Evolutionary conservation across 441 rosid species (phyloP).

Genomic region (Arabidopsis lyrata): DNA sequence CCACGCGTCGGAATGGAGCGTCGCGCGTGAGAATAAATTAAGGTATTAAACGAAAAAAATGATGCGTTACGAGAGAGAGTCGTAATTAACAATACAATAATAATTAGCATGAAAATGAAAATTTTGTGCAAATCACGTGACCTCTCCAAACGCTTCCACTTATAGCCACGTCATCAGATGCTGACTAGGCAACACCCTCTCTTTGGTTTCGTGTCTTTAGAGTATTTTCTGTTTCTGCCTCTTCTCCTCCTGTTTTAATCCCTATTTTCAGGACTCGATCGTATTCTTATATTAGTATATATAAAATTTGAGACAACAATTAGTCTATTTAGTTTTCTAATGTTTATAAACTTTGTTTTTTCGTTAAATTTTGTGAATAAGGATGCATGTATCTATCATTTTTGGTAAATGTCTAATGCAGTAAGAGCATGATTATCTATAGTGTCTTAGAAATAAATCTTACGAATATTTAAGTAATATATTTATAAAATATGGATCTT

Average conservation of each 20-base stretch:
- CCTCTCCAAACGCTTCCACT: constrained; percentile 31
- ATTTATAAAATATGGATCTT: no score
- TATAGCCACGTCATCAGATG: constrained; percentile 37
- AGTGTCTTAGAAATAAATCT: no score
- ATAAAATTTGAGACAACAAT: neutral
- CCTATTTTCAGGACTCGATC: constrained; percentile 31
- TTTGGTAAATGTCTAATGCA: constrained; percentile 20
- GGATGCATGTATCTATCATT: constrained; percentile 9
- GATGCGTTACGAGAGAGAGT: constrained; percentile 43
- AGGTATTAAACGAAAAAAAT: neutral
- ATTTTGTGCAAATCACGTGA: constrained; percentile 43
- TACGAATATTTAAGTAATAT: no score
- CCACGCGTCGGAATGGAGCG: constrained; percentile 36
- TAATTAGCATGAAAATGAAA: neutral
- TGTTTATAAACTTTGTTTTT: neutral
- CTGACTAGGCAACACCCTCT: constrained; percentile 35
- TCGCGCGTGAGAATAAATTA: constrained; percentile 35
- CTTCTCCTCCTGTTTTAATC: constrained; percentile 27
- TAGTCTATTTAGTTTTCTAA: neutral
- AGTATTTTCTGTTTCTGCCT: constrained; percentile 20
- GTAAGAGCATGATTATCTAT: no score
- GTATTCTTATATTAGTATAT: neutral
- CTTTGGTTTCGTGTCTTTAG: constrained; percentile 34
- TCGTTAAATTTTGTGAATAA: neutral
- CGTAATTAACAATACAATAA: constrained; percentile 16